Evolutionary conservation across 1,284 basidiomycete species (phyloP), one percentile per base, ranked within the genome.

Genomic region (Apiotrichum laibachii): DNA sequence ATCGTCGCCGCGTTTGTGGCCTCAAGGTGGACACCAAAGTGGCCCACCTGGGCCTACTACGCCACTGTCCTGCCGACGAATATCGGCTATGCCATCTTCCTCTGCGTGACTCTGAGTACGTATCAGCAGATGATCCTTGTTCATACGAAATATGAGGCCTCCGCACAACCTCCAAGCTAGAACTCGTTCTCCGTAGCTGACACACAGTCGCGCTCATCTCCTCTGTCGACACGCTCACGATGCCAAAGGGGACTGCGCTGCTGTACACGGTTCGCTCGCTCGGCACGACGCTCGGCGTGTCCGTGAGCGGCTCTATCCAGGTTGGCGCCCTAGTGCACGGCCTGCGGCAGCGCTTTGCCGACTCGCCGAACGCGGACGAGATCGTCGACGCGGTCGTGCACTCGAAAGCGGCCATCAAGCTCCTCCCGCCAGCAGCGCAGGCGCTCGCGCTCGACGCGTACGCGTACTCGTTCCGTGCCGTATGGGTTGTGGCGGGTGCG

Each of bases 171-270:
- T n/a, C n/a, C n/a, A n/a, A n/a, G n/a, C n/a, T n/a, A n/a, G n/a
- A n/a, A n/a, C n/a, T n/a, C n/a, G n/a, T n/a, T n/a, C n/a, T n/a
- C n/a, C n/a, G n/a, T 34, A 45, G n/a, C 39, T 48, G 5, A 34
- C 52, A 10, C 11, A 1, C 47, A 76, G 77, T 79, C 46, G 72
- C 73, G 7, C 58, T 77, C 21, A 72, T 79, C 33, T 72, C 75
- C 2, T 64, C 68, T 11, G 72, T 77, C 26, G 73, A 76, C 59
- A 67, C 68, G 34, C 65, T 63, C 33, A 62, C 66, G 22, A 79
- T 79, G 77, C 76, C 77, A 8, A 75, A 77, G 60, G 77, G 77
- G 9, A 79, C 77, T 0, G 76, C 78, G 11, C 58, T 79, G 33
- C 65, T 76, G 10, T 79, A 78, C 64, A 77, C 75, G 12, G 67